Percentiles rank a stretch among this genome's conserved stretches.
Conservation (phyloP, 305 asterid genomes). For the Ilex paraguariensis region DNA sequence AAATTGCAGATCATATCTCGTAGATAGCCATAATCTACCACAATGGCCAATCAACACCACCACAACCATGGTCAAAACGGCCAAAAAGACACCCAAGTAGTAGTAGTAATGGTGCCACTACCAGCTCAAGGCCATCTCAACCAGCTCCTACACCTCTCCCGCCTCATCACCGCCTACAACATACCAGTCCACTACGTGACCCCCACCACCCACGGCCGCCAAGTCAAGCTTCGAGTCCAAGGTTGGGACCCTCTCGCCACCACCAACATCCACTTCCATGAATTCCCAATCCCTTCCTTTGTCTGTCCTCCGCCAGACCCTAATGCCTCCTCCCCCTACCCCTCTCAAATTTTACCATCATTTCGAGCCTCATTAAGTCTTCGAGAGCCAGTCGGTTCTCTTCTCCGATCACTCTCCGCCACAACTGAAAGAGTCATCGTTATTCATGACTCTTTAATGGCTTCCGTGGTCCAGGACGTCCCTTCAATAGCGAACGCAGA, state of each 20-base stretch:
- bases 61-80: neutral
- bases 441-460: conserved; percentile 16
- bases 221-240: neutral
- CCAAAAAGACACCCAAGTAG: neutral
- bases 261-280: neutral
- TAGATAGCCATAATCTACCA: too few relatives aligned
- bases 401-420: conserved; percentile 9
- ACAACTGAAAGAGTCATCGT: conserved; percentile 12
- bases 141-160: neutral
- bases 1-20: too few relatives aligned
- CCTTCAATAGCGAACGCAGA: neutral
- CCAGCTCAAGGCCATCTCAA: conserved; percentile 3
- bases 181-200: neutral
- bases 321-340: neutral
- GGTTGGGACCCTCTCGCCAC: neutral
- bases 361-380: neutral
- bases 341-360: neutral
- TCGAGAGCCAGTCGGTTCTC: neutral
- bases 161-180: neutral
- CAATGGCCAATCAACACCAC: too few relatives aligned
- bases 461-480: neutral
- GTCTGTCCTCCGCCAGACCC: neutral
- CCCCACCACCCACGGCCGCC: conserved; percentile 1
- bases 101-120: neutral
- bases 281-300: neutral